Percentiles rank a stretch among this genome's conserved stretches.
These are phyloP conservation scores for Schrenkiella parvula DNA, from an alignment of 345 rosid genomes.

Conservation along the genomic window DNA sequence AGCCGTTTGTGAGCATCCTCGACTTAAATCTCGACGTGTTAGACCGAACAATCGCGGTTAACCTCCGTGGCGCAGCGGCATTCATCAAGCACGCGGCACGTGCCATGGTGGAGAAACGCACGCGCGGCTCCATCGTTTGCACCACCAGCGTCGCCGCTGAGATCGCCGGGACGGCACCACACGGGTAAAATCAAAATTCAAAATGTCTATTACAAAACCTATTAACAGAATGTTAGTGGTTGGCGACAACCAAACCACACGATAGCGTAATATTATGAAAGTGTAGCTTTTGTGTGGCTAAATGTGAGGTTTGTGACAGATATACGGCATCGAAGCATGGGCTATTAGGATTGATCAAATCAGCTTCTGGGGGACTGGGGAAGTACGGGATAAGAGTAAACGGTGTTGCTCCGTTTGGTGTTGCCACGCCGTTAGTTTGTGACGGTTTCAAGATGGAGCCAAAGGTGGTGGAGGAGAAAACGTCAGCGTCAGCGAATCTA, in stretches of 20 bases:
- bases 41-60: conserved; percentile 55
- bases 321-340: conserved; percentile 84
- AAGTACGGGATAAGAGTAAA: conserved; percentile 82
- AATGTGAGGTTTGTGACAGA: not conserved
- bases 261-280: not conserved
- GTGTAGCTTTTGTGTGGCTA: too few species aligned
- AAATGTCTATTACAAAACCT: not conserved
- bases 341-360: conserved; percentile 58
- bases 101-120: conserved; percentile 59
- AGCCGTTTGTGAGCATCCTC: conserved; percentile 49
- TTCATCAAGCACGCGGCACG: conserved; percentile 79
- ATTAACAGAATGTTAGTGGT: not conserved
- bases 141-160: conserved; percentile 61
- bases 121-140: conserved; percentile 79
- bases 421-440: conserved; percentile 78
- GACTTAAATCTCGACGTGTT: conserved; percentile 54
- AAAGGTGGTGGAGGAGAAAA: conserved; percentile 19
- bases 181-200: conserved; percentile 32
- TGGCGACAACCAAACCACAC: not conserved
- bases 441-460: conserved; percentile 45
- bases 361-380: conserved; percentile 78
- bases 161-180: conserved; percentile 66
- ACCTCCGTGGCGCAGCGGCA: conserved; percentile 77
- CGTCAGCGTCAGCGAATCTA: conserved; percentile 42
- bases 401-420: conserved; percentile 76